Evolutionary conservation across 495 filamentous ascomycete species (phyloP).

Genomic region (Pseudotulostoma volvatum): DNA sequence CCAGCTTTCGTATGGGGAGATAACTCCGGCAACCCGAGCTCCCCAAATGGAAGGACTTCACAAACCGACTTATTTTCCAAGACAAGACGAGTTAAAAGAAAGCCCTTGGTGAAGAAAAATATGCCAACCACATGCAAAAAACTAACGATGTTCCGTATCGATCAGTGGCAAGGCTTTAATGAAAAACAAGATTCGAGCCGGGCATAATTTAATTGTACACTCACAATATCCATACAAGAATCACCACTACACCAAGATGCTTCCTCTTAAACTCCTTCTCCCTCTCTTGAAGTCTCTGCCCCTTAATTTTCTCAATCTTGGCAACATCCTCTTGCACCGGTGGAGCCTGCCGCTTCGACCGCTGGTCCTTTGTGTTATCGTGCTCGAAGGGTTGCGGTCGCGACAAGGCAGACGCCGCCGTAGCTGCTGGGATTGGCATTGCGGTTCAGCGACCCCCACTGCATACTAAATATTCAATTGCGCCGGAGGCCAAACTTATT

Average conservation of each 20-base stretch:
- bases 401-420: no score
- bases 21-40: conserved; percentile 21
- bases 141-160: no score
- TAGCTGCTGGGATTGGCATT: no score
- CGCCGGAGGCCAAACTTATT: no score
- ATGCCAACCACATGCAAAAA: conserved; percentile 66
- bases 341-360: conserved; percentile 9
- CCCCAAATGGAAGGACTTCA: conserved; percentile 46
- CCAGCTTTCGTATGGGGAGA: conserved; percentile 13
- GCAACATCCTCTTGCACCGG: conserved; percentile 8
- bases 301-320: conserved; percentile 11
- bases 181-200: neutral
- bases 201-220: no score
- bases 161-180: no score
- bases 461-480: no score
- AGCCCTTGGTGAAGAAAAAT: conserved; percentile 90
- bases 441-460: no score
- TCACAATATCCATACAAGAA: conserved; percentile 30
- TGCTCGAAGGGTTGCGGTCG: no score
- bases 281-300: conserved; percentile 3
- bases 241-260: conserved; percentile 25
- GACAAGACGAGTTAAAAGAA: conserved; percentile 83
- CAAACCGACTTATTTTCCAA: conserved; percentile 81
- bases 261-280: conserved; percentile 28
- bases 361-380: no score